Percentiles rank a stretch among this genome's conserved stretches.
phyloP scores from a whole-genome alignment of 148 eudicot species.

The Pouteria glomerata region DNA sequence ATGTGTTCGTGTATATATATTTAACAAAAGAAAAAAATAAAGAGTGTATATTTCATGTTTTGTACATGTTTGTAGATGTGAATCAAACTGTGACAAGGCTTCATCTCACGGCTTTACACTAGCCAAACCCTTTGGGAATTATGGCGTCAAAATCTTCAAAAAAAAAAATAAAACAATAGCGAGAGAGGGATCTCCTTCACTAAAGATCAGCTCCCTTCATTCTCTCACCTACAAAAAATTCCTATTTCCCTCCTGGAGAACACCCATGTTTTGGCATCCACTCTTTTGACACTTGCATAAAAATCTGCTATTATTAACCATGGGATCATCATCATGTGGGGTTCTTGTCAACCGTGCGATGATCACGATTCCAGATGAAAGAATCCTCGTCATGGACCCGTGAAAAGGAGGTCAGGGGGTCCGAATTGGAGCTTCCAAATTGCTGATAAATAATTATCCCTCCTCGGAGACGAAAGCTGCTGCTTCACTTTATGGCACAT shows the following conservation, averaged over 20 bases:
- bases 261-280: conserved; percentile 11
- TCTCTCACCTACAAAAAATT: conserved; percentile 34
- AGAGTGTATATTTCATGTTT: too few species aligned
- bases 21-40: too few species aligned
- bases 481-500: not conserved
- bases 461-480: conserved; percentile 6
- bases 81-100: too few species aligned
- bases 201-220: conserved; percentile 21
- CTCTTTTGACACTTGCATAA: not conserved
- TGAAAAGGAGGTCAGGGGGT: not conserved
- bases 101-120: too few species aligned
- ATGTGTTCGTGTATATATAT: not conserved
- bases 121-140: too few species aligned
- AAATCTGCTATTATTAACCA: too few species aligned
- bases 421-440: conserved; percentile 1
- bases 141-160: too few species aligned
- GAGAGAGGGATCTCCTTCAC: conserved; percentile 18
- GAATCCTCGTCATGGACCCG: conserved; percentile 7
- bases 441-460: conserved; percentile 6
- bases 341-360: too few species aligned
- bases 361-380: not conserved
- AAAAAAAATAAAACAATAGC: too few species aligned
- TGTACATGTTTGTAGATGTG: too few species aligned
- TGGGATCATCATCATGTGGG: too few species aligned
- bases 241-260: conserved; percentile 6